These are phyloP conservation scores for Auxenochlorella protothecoides DNA, from an alignment of 139 green algal species.

Conservation along the genomic window DNA sequence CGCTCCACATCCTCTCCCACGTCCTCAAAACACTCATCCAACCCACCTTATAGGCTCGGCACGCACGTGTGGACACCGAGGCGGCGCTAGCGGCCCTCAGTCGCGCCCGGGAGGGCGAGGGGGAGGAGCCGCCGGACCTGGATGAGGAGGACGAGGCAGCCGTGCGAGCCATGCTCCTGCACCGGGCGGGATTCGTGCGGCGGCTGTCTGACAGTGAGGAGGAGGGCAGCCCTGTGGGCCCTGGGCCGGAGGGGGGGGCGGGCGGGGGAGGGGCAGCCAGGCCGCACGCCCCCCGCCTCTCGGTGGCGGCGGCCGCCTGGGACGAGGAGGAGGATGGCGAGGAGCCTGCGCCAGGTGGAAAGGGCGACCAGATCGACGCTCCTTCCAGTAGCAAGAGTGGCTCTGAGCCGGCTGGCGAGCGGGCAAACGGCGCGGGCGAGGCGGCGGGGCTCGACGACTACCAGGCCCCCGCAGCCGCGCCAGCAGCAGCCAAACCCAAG, in stretches of 20 bases:
- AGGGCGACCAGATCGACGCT: too few species aligned
- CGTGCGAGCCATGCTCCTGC: conserved; percentile 52
- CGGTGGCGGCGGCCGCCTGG: conserved; percentile 12
- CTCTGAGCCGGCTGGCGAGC: neutral
- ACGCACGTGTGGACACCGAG: conserved; percentile 8
- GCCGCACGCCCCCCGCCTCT: neutral
- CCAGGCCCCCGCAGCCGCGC: neutral
- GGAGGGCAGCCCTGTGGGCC: neutral
- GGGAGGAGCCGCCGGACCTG: conserved; percentile 26
- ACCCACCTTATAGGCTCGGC: neutral
- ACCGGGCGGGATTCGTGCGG: conserved; percentile 28
- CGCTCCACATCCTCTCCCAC: too few species aligned
- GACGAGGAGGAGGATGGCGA: conserved; percentile 13
- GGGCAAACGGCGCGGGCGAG: neutral
- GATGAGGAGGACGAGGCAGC: conserved; percentile 55
- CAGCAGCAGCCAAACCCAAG: neutral
- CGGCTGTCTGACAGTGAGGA: conserved; percentile 21
- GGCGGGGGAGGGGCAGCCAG: neutral
- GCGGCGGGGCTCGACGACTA: neutral
- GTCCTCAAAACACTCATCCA: too few species aligned
- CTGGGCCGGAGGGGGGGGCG: neutral
- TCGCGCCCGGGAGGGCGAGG: conserved; percentile 4
- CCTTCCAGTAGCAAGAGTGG: too few species aligned
- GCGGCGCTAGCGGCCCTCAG: conserved; percentile 11
- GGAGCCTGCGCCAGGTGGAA: neutral